phyloP scores from a whole-genome alignment of 2,329 filamentous ascomycete genomes.

The Claviceps paspali region DNA sequence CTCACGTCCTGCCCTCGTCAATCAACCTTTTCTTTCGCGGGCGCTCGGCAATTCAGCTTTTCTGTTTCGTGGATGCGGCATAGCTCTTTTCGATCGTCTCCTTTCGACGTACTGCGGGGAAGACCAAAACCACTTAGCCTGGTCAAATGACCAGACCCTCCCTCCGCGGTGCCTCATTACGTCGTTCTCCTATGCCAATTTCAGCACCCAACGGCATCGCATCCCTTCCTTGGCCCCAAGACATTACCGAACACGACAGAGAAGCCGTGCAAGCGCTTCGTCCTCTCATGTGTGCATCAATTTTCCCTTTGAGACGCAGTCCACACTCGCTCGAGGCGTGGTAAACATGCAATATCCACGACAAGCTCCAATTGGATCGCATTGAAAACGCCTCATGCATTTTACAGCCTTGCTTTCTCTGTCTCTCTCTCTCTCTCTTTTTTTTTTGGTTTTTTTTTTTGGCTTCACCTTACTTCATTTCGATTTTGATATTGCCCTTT shows the following conservation, averaged over 20 bases:
- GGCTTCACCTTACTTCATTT: too few species aligned
- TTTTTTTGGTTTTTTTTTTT: too few species aligned
- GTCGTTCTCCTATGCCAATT: background rate
- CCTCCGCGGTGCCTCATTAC: slow-evolving; percentile 1
- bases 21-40: background rate
- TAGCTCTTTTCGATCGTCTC: background rate
- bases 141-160: slow-evolving; percentile 3
- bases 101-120: slow-evolving; percentile 1
- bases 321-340: background rate
- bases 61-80: background rate
- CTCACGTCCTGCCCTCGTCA: background rate
- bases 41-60: background rate
- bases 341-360: background rate
- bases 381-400: slow-evolving; percentile 13
- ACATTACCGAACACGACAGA: background rate
- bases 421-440: background rate
- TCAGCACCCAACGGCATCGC: slow-evolving; percentile 6
- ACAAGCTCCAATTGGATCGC: background rate
- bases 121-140: slow-evolving; percentile 2
- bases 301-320: background rate
- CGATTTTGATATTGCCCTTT: background rate
- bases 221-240: background rate
- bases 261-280: background rate
- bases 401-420: slow-evolving; percentile 9
- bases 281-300: background rate